Percentiles rank a stretch among this genome's conserved stretches.
Evolutionary conservation across 2,329 filamentous ascomycete genomes (phyloP).

Genomic region (Fusarium virguliforme): DNA sequence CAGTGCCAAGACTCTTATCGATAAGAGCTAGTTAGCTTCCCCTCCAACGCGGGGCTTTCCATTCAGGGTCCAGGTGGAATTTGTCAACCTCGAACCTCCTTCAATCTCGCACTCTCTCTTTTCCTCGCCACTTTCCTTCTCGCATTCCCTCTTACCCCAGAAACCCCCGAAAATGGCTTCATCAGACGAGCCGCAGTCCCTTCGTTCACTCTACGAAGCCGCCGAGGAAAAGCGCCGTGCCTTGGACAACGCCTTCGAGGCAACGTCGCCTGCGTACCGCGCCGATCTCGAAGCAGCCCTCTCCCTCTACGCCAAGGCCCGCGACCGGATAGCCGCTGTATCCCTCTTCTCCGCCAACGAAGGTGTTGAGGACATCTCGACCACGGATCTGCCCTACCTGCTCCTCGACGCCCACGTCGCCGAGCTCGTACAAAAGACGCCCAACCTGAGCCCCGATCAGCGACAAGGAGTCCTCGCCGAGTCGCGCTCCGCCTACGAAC

Average conservation of each 20-base stretch:
- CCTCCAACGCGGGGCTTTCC: constrained; percentile 42
- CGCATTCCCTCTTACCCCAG: background rate
- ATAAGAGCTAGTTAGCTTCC: constrained; percentile 40
- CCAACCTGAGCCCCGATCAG: constrained; percentile 66
- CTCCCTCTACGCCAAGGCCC: constrained; percentile 80
- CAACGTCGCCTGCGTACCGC: constrained; percentile 76
- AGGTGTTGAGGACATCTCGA: constrained; percentile 86
- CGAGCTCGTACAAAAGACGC: constrained; percentile 81
- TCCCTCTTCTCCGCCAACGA: constrained; percentile 95
- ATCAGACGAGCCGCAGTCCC: constrained; percentile 64
- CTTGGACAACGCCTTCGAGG: constrained; percentile 77
- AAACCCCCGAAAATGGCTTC: constrained; percentile 50
- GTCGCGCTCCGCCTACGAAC: constrained; percentile 81
- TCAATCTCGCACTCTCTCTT: background rate
- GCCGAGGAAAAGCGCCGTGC: constrained; percentile 68
- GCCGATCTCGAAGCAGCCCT: constrained; percentile 78
- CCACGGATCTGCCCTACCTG: constrained; percentile 88
- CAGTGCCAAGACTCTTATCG: constrained; percentile 37
- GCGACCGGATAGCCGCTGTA: constrained; percentile 77
- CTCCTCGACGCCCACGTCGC: constrained; percentile 84
- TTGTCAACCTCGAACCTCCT: constrained; percentile 39
- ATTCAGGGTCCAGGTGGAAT: constrained; percentile 31
- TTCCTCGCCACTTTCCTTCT: background rate
- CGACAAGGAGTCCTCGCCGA: constrained; percentile 75
- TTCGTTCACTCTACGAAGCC: constrained; percentile 66